These are phyloP conservation scores for Ophiorrhiza pumila DNA, from an alignment of 257 asterid genomes.

Conservation along the genomic window DNA sequence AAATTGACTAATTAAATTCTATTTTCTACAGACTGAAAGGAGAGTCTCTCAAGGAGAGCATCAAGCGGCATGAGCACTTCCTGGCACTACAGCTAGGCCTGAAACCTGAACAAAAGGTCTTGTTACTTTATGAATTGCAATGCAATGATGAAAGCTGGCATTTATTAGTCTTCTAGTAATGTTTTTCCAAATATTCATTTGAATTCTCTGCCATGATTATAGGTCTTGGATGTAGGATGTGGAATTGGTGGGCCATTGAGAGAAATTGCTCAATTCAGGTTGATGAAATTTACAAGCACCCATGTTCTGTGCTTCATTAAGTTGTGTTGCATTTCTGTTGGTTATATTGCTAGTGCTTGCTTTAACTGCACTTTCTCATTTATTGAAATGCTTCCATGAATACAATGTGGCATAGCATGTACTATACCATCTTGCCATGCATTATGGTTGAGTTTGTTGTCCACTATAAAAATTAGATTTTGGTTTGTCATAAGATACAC, in stretches of 20 bases:
- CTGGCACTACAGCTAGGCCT: conserved; percentile 86
- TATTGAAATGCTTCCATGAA: background rate
- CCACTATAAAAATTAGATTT: background rate
- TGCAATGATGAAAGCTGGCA: background rate
- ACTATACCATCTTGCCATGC: background rate
- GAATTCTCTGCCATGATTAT: conserved; percentile 19
- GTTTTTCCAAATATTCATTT: background rate
- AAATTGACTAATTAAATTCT: background rate
- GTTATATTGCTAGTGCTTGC: conserved; percentile 3
- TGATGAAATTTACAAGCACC: background rate
- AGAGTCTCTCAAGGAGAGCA: conserved; percentile 89
- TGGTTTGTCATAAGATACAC: background rate
- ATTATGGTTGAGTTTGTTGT: background rate
- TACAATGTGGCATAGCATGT: background rate
- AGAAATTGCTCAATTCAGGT: conserved; percentile 96
- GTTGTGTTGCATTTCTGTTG: background rate
- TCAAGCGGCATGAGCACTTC: conserved; percentile 92
- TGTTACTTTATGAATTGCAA: background rate
- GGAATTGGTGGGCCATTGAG: conserved; percentile 98
- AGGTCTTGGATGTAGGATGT: conserved; percentile 99
- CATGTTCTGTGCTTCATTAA: conserved; percentile 2
- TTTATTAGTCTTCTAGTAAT: background rate
- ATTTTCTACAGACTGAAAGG: conserved; percentile 70
- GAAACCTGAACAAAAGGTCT: conserved; percentile 86
- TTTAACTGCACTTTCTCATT: background rate